phyloP scores from a whole-genome alignment of 441 rosid species.

The Mallotus repandus region DNA sequence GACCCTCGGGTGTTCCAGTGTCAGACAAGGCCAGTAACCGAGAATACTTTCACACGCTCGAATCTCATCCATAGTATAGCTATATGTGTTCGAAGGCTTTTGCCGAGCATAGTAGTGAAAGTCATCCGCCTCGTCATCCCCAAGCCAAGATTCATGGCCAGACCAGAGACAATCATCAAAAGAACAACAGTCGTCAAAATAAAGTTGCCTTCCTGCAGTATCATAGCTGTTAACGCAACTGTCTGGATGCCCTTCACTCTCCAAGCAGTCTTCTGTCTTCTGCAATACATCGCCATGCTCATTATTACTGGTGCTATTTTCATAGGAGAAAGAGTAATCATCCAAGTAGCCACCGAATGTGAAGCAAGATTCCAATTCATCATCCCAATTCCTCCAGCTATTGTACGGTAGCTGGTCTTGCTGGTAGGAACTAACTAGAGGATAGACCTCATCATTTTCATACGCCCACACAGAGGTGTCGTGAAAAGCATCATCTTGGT shows the following conservation, averaged over 20 bases:
- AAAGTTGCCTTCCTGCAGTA: not conserved
- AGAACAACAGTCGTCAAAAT: conserved; percentile 9
- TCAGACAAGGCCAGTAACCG: conserved; percentile 42
- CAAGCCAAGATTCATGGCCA: conserved; percentile 25
- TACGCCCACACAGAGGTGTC: conserved; percentile 1
- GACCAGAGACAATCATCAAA: conserved; percentile 18
- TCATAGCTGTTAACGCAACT: conserved; percentile 10
- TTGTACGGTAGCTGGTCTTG: conserved; percentile 7
- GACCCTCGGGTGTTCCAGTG: not conserved
- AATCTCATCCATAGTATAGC: conserved; percentile 20
- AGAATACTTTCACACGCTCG: conserved; percentile 33
- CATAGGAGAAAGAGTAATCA: conserved; percentile 18
- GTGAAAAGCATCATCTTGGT: conserved; percentile 20
- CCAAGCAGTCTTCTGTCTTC: conserved; percentile 15
- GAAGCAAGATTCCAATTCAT: conserved; percentile 22
- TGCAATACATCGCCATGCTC: not conserved
- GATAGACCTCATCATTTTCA: conserved; percentile 4
- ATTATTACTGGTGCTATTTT: not conserved
- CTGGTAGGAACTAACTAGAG: not conserved
- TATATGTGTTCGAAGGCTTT: conserved; percentile 5
- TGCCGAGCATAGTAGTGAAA: not conserved
- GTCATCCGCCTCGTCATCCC: conserved; percentile 17
- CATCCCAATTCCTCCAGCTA: conserved; percentile 21
- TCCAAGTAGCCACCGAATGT: conserved; percentile 13
- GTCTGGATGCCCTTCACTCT: conserved; percentile 20